Evolutionary conservation across 2,329 filamentous ascomycete species (phyloP), one percentile per base, ranked within the genome.

Genomic region (Pseudocercospora macadamiae): DNA sequence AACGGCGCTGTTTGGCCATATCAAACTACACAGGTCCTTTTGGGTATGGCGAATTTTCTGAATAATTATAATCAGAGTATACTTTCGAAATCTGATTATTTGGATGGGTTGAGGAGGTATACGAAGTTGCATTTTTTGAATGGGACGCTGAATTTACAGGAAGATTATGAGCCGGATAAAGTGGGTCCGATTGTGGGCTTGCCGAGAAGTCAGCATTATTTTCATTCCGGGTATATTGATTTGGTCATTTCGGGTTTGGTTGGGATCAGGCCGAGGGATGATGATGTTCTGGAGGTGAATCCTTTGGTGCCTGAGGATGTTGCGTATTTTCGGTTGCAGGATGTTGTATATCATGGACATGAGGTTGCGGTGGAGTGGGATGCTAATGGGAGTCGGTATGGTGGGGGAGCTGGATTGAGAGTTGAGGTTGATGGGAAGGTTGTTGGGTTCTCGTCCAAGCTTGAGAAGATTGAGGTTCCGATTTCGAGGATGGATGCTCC

Each of bases 1-100:
- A 79, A 79, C 37, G 77, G 77, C 1, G 76, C 77, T 0, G 70
- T 74, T 0, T 79, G 77, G 77, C 76, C 77, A 0, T 79, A 75
- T 57, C 77, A 79, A 58, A 76, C 71, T 0, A 79, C 76, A 0
- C 76, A 79, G 44, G 71, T 72, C 1, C 68, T 79, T 0, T 69
- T 73, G 0, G 77, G 69, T 0, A 73, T 79, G 16, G 74, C 75
- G 2, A 79, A 79, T 55, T 66, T 79, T 18, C 71, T 79, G 1
- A 75, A 79, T 39, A 73, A 75, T 52, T 79, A 79, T 62, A 55
- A 69, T 16, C 57, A 74, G 66, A 54, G 54, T 48, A 32, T 68
- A 57, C 67, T 74, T 3, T 68, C 66, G 3, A 67, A 62, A 1
- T 47, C 59, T 1, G 75, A 77, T 59, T 79, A 78, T 49, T 72